phyloP scores from a whole-genome alignment of 2,329 filamentous ascomycete species.

The Ophiostoma ulmi region DNA sequence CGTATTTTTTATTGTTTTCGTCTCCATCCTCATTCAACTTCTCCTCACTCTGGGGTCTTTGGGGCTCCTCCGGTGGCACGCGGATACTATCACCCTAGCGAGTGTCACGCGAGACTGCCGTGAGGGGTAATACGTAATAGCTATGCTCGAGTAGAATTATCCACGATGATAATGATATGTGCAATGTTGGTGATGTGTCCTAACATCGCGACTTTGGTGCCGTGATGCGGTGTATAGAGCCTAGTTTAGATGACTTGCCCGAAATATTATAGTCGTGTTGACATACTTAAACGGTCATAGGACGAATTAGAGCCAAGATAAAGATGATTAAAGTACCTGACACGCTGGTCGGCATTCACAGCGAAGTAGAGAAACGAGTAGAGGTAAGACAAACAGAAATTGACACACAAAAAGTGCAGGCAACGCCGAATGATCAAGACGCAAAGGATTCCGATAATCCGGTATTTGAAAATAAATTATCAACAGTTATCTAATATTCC shows the following conservation, averaged over 20 bases:
- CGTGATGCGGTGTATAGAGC: neutral
- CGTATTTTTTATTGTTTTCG: neutral
- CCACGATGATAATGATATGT: neutral
- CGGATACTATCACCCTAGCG: neutral
- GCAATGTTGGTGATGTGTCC: neutral
- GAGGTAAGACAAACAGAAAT: no score
- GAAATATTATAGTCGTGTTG: neutral
- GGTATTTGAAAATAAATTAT: no score
- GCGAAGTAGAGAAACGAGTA: no score
- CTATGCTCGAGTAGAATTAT: neutral
- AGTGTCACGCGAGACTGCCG: neutral
- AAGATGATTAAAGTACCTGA: neutral
- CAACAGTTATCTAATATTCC: no score
- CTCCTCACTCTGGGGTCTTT: neutral
- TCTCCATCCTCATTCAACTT: neutral
- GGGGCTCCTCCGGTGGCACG: neutral
- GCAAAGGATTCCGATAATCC: no score
- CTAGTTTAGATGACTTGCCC: neutral
- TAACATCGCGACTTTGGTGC: neutral
- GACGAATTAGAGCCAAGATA: neutral
- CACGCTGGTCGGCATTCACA: neutral
- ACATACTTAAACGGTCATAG: neutral
- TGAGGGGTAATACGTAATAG: neutral
- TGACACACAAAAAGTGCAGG: neutral
- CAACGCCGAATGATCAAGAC: neutral